Evolutionary conservation across 768 basidiomycete genomes (phyloP).

Genomic region (Pleurotus djamor): DNA sequence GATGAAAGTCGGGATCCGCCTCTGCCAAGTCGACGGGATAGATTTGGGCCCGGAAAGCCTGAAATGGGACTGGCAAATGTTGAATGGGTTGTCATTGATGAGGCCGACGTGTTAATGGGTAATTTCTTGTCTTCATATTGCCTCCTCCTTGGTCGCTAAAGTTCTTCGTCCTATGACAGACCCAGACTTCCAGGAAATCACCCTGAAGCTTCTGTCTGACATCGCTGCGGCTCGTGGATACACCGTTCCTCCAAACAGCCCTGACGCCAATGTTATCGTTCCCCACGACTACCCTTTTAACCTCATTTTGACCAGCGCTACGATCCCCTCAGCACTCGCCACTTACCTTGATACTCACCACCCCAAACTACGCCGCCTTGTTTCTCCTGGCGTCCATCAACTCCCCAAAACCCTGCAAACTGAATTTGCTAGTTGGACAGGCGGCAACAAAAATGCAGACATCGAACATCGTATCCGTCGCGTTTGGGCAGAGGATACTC

Average conservation of each 20-base stretch:
- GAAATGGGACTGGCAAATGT: slow-evolving; percentile 66
- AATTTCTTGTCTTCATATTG: slow-evolving; percentile 15
- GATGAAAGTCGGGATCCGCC: slow-evolving; percentile 12
- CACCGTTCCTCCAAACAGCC: slow-evolving; percentile 27
- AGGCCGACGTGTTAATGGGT: slow-evolving; percentile 92
- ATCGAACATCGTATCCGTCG: slow-evolving; percentile 70
- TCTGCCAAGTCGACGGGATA: slow-evolving; percentile 29
- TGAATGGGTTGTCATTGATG: slow-evolving; percentile 91
- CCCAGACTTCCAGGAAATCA: slow-evolving; percentile 78
- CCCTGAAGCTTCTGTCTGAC: slow-evolving; percentile 66
- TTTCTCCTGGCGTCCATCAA: slow-evolving; percentile 77
- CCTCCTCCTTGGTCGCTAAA: neutral
- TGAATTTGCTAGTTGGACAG: slow-evolving; percentile 74
- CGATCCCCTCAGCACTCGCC: slow-evolving; percentile 77
- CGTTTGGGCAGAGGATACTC: slow-evolving; percentile 73
- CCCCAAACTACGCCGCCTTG: slow-evolving; percentile 65
- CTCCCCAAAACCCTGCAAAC: slow-evolving; percentile 70
- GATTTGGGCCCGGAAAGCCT: slow-evolving; percentile 41
- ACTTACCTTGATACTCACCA: slow-evolving; percentile 62
- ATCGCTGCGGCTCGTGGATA: slow-evolving; percentile 62
- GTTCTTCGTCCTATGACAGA: slow-evolving; percentile 40
- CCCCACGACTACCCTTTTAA: slow-evolving; percentile 71
- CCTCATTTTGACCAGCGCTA: slow-evolving; percentile 80
- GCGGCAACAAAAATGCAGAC: slow-evolving; percentile 80
- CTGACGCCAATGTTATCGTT: slow-evolving; percentile 13